Evolutionary conservation across 2,329 filamentous ascomycete species (phyloP).

Genomic region (Neopestalotiopsis sp.): DNA sequence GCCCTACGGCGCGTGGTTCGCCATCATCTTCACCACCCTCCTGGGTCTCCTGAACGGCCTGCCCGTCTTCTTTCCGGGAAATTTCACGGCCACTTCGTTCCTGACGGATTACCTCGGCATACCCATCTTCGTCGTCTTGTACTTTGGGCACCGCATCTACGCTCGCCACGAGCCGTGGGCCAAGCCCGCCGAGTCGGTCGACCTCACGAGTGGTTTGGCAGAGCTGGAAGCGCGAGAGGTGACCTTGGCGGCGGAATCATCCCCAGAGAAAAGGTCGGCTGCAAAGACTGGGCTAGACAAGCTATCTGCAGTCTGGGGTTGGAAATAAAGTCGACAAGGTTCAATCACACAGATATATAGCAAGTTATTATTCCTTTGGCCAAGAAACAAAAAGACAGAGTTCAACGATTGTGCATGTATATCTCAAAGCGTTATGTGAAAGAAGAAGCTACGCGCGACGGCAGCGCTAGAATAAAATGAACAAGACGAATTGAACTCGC

Average conservation of each 20-base stretch:
- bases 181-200: background rate
- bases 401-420: background rate
- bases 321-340: background rate
- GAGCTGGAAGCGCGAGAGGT: conserved; percentile 4
- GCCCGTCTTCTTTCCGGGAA: conserved; percentile 62
- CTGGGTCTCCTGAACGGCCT: conserved; percentile 67
- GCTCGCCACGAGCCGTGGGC: conserved; percentile 50
- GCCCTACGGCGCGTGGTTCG: conserved; percentile 59
- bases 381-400: background rate
- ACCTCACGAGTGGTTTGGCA: background rate
- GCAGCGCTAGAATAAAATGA: background rate
- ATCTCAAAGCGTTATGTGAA: conserved; percentile 6
- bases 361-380: too few relatives aligned
- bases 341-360: background rate
- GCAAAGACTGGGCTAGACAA: background rate
- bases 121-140: conserved; percentile 62
- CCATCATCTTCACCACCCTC: conserved; percentile 54
- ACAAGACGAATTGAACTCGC: conserved; percentile 3
- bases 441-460: background rate
- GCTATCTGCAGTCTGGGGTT: background rate
- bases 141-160: conserved; percentile 48
- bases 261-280: background rate
- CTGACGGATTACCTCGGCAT: conserved; percentile 68
- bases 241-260: background rate
- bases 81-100: conserved; percentile 61